Evolutionary conservation across 129 eudicot genomes (phyloP), one percentile per base, ranked within the genome.

Genomic region (Chrysanthemum lavandulifolium): DNA sequence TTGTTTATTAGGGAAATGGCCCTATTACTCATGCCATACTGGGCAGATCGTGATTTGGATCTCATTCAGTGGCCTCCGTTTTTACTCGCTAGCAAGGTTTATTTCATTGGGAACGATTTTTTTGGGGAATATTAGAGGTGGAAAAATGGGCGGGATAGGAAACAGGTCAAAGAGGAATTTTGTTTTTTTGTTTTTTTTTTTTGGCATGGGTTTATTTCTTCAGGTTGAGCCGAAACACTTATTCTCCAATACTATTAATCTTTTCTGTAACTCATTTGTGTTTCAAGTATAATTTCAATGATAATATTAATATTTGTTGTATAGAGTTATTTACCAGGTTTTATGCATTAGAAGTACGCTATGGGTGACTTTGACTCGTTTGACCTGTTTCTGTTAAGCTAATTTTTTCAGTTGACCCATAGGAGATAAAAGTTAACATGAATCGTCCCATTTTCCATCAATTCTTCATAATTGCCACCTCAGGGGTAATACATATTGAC

Each of bases 61-160:
- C 88, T 89, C 68, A 87, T 89, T 31, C 96, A 89, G 74, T 92
- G 96, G 98, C 98, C 98, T 81, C 98, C 96, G 10, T 92, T 92
- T 90, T 60, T 89, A 68, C 87, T 92, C 73, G 98, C 96, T 57
- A 92, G 89, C 95, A 92, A 89, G 98, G 98, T 92, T 68, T 69
- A 18, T 43, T 23, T 65, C 78, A 27, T 66, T 27, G 16, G 3
- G 16, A 43, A 21, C 47, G 8, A 33, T 64, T 60, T 81, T 62
- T 36, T 81, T 63, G n/a, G n/a, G 25, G 10, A 53, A 64, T 62
- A 62, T 31, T 29, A 6, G 48, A 62, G 67, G 47, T 13, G 67
- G 67, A 59, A 62, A 23, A 62, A 31, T 62, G 21, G 49, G 49
- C 2, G 67, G n/a, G 18, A 25, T 10, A 2, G 16, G 21, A 59